Conservation (phyloP, 257 asterid genomes). For the Anisodus tanguticus region DNA sequence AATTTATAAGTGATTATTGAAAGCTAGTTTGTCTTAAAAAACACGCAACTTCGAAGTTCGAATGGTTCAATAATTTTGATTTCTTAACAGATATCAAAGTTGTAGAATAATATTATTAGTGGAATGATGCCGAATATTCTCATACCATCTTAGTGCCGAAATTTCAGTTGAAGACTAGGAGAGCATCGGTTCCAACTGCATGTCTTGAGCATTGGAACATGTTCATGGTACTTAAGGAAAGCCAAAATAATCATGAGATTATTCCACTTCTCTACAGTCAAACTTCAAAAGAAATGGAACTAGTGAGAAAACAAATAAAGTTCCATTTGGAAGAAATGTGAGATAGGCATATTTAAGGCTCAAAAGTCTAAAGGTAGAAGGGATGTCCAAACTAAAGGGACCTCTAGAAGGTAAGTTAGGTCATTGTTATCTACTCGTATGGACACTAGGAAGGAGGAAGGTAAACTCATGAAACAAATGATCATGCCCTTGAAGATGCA, state of each 20-base stretch:
- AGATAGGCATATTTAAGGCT: neutral
- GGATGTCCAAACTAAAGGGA: slow-evolving; percentile 1
- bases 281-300: neutral
- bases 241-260: neutral
- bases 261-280: neutral
- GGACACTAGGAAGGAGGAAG: neutral
- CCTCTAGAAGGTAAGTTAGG: neutral
- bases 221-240: neutral
- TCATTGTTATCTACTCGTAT: neutral
- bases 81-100: neutral
- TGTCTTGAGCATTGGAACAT: neutral
- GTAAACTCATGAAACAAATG: neutral
- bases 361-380: neutral
- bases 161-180: neutral
- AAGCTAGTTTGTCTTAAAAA: neutral
- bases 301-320: neutral
- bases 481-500: neutral
- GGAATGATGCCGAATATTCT: neutral
- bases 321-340: neutral
- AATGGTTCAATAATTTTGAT: neutral
- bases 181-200: neutral
- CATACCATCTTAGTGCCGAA: neutral
- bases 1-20: neutral
- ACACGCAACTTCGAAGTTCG: too few species aligned
- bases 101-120: neutral